Evolutionary conservation across 371 early-diverging fungal species (phyloP).

Genomic region (Mucor racemosus): DNA sequence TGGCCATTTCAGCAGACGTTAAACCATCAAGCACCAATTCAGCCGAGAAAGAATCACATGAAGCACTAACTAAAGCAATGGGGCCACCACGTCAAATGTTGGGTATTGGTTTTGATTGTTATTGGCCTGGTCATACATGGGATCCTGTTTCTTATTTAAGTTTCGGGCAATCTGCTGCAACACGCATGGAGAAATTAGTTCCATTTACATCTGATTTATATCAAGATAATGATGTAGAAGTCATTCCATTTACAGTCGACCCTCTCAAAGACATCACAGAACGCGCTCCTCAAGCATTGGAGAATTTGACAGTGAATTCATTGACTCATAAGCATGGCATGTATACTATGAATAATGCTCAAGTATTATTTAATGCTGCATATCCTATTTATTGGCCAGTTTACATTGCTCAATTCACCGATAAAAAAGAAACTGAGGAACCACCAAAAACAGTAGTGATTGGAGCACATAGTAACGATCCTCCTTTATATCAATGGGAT

Average conservation of each 20-base stretch:
- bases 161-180: conserved; percentile 19
- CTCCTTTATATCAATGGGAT: conserved; percentile 35
- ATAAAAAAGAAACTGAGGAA: not conserved
- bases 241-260: conserved; percentile 31
- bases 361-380: conserved; percentile 27
- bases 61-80: conserved; percentile 10
- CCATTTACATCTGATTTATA: conserved; percentile 27
- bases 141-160: conserved; percentile 37
- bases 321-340: conserved; percentile 1
- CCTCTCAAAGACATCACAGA: conserved; percentile 27
- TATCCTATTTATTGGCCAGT: conserved; percentile 46
- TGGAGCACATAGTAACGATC: conserved; percentile 31
- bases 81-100: conserved; percentile 25
- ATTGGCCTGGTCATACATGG: conserved; percentile 41
- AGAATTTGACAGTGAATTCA: conserved; percentile 17
- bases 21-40: conserved; percentile 11
- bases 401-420: conserved; percentile 36
- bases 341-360: conserved; percentile 20
- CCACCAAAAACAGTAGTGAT: conserved; percentile 32
- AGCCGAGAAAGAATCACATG: not conserved
- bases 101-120: conserved; percentile 35
- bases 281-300: conserved; percentile 9
- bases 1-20: conserved; percentile 30
- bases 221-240: conserved; percentile 22
- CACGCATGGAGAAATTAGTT: conserved; percentile 21